A percentile compares a stretch with the other conserved stretches of the same genome.
phyloP scores from a whole-genome alignment of 495 filamentous ascomycete species.

The Podospora sp. region DNA sequence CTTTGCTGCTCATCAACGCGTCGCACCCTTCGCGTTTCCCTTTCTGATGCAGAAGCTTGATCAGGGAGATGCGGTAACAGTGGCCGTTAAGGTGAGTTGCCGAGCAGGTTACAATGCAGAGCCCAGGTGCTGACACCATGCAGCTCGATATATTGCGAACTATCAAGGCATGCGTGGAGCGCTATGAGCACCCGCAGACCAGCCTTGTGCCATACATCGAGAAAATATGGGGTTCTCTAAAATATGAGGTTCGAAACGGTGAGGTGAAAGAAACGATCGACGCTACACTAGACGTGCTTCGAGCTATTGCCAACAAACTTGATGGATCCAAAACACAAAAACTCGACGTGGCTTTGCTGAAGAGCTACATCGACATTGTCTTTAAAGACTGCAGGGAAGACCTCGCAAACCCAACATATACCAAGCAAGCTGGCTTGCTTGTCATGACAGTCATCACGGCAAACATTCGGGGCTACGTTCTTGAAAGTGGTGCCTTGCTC shows the following conservation, averaged over 20 bases:
- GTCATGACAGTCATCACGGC: conserved; percentile 47
- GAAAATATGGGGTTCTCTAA: conserved; percentile 56
- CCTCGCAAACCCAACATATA: conserved; percentile 47
- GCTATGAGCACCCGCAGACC: conserved; percentile 43
- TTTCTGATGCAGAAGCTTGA: conserved; percentile 54
- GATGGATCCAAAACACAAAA: conserved; percentile 37
- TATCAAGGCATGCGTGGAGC: conserved; percentile 47
- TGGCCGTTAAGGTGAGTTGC: conserved; percentile 48
- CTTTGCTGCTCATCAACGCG: conserved; percentile 46
- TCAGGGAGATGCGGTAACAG: conserved; percentile 51
- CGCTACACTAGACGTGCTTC: conserved; percentile 50
- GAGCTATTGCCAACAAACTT: conserved; percentile 44
- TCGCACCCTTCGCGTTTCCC: conserved; percentile 45
- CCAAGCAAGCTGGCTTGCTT: conserved; percentile 48
- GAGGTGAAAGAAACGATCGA: conserved; percentile 54
- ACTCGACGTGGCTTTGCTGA: conserved; percentile 38
- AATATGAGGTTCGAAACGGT: conserved; percentile 61
- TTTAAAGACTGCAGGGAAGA: conserved; percentile 49
- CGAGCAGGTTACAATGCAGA: background rate
- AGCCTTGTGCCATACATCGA: conserved; percentile 45
- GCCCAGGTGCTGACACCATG: background rate
- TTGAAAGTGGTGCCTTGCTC: conserved; percentile 38
- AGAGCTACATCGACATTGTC: conserved; percentile 40
- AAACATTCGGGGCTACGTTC: conserved; percentile 36
- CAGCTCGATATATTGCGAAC: conserved; percentile 55